Percentiles rank a stretch among this genome's conserved stretches.
phyloP scores from a whole-genome alignment of 495 filamentous ascomycete genomes.

The Lophiostoma macrostomum region DNA sequence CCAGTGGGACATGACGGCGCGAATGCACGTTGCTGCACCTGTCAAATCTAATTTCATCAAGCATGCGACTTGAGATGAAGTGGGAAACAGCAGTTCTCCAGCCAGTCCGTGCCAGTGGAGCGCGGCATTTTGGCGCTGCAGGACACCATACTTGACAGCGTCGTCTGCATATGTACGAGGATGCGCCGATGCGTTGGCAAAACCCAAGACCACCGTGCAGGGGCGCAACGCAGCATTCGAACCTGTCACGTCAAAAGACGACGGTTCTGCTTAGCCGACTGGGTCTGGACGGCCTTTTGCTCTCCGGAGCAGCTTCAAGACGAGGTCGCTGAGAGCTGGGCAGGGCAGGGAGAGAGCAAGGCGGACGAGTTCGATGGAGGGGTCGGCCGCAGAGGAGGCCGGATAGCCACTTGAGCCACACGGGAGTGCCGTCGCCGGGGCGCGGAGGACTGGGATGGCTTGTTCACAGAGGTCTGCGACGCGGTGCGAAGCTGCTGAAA shows the following conservation, averaged over 20 bases:
- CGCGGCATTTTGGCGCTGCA: constrained; percentile 30
- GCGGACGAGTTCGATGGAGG: background rate
- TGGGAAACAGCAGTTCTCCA: constrained; percentile 27
- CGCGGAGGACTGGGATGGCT: constrained; percentile 9
- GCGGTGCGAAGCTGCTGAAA: background rate
- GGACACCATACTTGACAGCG: constrained; percentile 20
- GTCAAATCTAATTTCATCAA: constrained; percentile 21
- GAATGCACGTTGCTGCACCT: constrained; percentile 9
- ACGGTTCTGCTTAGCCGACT: constrained; percentile 16
- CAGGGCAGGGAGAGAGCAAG: background rate
- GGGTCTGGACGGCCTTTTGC: constrained; percentile 13
- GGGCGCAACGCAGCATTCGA: constrained; percentile 15
- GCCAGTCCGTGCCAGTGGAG: constrained; percentile 13
- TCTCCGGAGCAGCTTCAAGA: background rate
- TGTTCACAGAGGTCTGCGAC: no score
- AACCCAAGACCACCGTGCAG: constrained; percentile 25
- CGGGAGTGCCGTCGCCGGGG: constrained; percentile 20
- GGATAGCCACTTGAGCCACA: constrained; percentile 11
- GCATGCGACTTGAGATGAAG: constrained; percentile 24
- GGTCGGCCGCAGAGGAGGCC: constrained; percentile 23
- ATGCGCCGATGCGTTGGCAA: constrained; percentile 27
- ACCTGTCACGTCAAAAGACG: no score
- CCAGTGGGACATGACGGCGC: background rate
- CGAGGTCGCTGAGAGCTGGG: background rate
- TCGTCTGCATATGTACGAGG: constrained; percentile 27